phyloP scores from a whole-genome alignment of 1,284 basidiomycete genomes.

The Pholiota adiposa region DNA sequence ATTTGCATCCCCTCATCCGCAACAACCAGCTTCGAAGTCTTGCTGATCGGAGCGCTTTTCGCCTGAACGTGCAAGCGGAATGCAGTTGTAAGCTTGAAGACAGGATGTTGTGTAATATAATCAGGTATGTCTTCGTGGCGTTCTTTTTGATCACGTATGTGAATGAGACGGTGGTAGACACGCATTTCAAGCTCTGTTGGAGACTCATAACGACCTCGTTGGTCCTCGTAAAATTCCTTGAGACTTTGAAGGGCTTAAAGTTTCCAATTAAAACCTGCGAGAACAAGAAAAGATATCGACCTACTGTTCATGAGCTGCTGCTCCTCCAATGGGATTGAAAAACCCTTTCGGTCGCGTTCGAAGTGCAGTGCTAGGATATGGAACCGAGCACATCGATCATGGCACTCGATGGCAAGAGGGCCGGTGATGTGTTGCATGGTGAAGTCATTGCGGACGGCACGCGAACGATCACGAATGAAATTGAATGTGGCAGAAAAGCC shows the following conservation, averaged over 20 bases:
- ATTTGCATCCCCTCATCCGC: constrained; percentile 69
- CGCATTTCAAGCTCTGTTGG: constrained; percentile 95
- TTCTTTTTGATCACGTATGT: constrained; percentile 85
- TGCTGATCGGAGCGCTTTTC: constrained; percentile 79
- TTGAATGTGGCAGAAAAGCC: constrained; percentile 76
- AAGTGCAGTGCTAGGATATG: constrained; percentile 90
- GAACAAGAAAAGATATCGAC: constrained; percentile 26
- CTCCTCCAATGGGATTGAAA: constrained; percentile 80
- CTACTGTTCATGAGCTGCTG: constrained; percentile 90
- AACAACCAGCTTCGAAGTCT: constrained; percentile 61
- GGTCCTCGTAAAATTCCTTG: constrained; percentile 93
- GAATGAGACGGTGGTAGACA: constrained; percentile 91
- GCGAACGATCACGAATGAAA: constrained; percentile 93
- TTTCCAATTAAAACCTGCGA: constrained; percentile 5
- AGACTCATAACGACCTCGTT: constrained; percentile 66
- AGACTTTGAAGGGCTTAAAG: constrained; percentile 84
- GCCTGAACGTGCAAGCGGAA: constrained; percentile 84
- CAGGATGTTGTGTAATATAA: constrained; percentile 71
- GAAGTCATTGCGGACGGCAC: constrained; percentile 92
- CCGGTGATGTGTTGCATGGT: constrained; percentile 90
- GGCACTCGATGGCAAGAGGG: constrained; percentile 82
- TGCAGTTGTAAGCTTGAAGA: constrained; percentile 81
- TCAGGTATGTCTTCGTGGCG: constrained; percentile 83
- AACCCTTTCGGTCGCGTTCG: constrained; percentile 61
- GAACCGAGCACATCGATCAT: constrained; percentile 93